A percentile compares a stretch with the other conserved stretches of the same genome.
Conservation (phyloP, 306 rosid genomes). For the Trichosanthes truncata region DNA sequence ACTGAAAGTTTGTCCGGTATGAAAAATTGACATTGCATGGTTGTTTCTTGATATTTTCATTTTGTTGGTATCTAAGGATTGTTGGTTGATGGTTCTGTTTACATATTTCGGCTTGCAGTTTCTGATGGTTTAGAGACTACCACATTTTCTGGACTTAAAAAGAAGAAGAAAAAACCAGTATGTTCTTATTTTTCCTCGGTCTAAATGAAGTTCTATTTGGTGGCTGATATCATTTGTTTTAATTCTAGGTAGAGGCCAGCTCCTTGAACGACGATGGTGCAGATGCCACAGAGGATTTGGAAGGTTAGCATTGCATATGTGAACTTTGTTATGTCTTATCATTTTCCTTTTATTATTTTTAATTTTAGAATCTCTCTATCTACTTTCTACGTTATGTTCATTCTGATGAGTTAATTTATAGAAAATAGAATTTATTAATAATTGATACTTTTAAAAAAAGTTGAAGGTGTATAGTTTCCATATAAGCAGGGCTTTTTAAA, state of each 20-base stretch:
- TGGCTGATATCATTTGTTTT: neutral
- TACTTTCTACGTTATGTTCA: neutral
- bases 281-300: conserved; percentile 57
- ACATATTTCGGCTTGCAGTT: conserved; percentile 39
- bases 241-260: conserved; percentile 59
- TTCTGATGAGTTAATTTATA: neutral
- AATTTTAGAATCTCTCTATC: neutral
- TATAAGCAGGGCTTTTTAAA: neutral
- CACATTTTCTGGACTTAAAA: conserved; percentile 78
- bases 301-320: conserved; percentile 28
- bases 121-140: conserved; percentile 65
- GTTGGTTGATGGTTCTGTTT: neutral
- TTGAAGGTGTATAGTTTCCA: neutral
- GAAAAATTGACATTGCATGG: neutral
- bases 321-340: neutral
- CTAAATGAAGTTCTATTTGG: neutral
- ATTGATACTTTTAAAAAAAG: neutral
- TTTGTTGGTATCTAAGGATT: neutral
- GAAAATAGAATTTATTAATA: neutral
- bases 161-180: conserved; percentile 92
- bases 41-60: neutral
- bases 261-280: conserved; percentile 53
- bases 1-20: conserved; percentile 74
- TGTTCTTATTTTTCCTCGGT: conserved; percentile 10
- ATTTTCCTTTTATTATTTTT: neutral